phyloP scores from a whole-genome alignment of 257 asterid species.

The Penstemon eatonii region DNA sequence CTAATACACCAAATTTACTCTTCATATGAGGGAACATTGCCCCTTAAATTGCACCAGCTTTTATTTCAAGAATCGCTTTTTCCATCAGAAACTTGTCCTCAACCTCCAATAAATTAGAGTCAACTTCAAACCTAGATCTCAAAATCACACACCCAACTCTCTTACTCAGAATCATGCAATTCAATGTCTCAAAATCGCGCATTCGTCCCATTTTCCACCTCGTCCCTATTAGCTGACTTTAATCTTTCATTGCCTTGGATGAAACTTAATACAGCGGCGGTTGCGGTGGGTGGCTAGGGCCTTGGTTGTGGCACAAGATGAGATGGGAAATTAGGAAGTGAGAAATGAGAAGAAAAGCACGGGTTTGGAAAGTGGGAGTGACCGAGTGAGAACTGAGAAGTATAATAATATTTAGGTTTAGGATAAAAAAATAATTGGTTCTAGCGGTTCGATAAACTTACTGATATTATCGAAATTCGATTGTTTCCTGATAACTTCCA shows the following conservation, averaged over 20 bases:
- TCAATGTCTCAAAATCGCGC: conserved; percentile 63
- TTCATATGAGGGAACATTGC: conserved; percentile 21
- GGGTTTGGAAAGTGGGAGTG: no score
- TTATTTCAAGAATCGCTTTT: background rate
- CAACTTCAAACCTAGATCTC: conserved; percentile 50
- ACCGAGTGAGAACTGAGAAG: no score
- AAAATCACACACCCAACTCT: conserved; percentile 72
- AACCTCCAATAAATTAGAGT: conserved; percentile 55
- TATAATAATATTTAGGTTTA: no score
- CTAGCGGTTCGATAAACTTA: no score
- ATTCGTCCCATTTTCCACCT: conserved; percentile 65
- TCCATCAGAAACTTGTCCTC: conserved; percentile 33
- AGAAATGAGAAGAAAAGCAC: no score
- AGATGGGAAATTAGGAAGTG: no score
- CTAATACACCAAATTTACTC: background rate
- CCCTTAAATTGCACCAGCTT: conserved; percentile 2
- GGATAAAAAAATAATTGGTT: no score
- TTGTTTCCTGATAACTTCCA: no score
- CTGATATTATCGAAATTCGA: no score
- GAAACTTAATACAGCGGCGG: background rate
- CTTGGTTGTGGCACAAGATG: no score
- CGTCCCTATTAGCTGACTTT: conserved; percentile 69
- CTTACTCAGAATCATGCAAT: conserved; percentile 71
- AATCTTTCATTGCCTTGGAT: conserved; percentile 63
- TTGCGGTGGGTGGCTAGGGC: no score